A percentile compares a stretch with the other conserved stretches of the same genome.
These are phyloP conservation scores for Aspergillus ibericus DNA, from an alignment of 2,329 filamentous ascomycete genomes.

Conservation along the genomic window DNA sequence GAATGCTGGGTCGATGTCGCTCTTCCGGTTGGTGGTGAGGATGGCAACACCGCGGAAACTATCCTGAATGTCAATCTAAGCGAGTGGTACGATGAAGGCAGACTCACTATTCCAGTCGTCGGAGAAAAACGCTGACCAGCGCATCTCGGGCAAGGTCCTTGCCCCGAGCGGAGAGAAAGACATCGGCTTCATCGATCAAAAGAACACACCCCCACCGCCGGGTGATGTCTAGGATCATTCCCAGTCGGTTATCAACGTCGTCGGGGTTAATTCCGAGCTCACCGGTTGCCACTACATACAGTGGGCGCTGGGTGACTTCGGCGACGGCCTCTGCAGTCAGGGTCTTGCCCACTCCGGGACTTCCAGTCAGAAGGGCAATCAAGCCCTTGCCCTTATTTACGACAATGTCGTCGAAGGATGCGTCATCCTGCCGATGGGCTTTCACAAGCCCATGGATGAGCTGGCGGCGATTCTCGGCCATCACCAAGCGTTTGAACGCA, in stretches of 20 bases:
- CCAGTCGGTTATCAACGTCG: not conserved
- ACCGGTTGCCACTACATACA: slow-evolving; percentile 1
- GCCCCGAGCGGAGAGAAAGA: not conserved
- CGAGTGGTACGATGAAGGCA: not conserved
- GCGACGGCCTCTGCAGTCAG: slow-evolving; percentile 6
- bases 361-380: not conserved
- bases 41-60: slow-evolving; percentile 5
- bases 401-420: not conserved
- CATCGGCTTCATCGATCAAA: not conserved
- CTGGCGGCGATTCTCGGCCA: not conserved
- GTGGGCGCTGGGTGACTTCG: not conserved
- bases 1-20: not conserved
- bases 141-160: slow-evolving; percentile 3
- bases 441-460: not conserved
- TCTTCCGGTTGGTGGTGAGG: slow-evolving; percentile 2
- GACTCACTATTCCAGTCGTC: slow-evolving; percentile 3
- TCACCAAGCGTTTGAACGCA: not conserved
- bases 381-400: slow-evolving; percentile 1
- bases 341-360: not conserved
- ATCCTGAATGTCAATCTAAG: not conserved
- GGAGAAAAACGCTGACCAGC: slow-evolving; percentile 3
- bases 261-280: not conserved
- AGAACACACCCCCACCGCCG: slow-evolving; percentile 1
- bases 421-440: not conserved
- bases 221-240: not conserved